Percentiles rank a stretch among this genome's conserved stretches.
phyloP scores from a whole-genome alignment of 2,329 filamentous ascomycete species.

The Cephalotrichum gorgonifer region DNA sequence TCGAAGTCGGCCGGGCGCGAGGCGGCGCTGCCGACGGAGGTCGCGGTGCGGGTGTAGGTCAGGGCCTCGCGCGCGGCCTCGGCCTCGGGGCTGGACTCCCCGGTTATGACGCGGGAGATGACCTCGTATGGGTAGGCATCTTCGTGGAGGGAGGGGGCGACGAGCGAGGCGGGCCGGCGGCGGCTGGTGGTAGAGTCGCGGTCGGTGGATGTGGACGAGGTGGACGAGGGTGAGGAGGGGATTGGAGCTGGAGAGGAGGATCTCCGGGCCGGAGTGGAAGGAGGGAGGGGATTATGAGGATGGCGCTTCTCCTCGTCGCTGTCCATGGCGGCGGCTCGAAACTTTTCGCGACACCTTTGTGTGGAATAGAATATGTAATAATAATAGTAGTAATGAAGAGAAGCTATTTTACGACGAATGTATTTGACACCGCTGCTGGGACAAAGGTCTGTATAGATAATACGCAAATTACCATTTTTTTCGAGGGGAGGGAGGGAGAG shows the following conservation, averaged over 20 bases:
- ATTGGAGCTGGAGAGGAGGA: neutral
- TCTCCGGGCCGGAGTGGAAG: neutral
- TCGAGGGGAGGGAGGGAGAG: neutral
- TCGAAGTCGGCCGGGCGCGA: constrained; percentile 53
- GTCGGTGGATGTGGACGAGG: neutral
- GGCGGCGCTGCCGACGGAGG: constrained; percentile 29
- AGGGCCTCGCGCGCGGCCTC: constrained; percentile 32
- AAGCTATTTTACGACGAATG: neutral
- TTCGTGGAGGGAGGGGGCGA: neutral
- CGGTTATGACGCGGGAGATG: constrained; percentile 20
- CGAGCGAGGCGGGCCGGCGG: neutral
- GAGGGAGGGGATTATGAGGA: neutral
- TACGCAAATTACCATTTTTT: neutral
- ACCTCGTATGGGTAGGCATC: constrained; percentile 18
- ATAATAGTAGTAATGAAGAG: too few relatives aligned
- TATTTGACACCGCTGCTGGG: neutral
- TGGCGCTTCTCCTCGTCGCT: neutral
- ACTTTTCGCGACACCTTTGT: neutral
- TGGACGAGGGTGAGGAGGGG: neutral
- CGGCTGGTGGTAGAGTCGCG: neutral
- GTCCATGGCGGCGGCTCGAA: neutral
- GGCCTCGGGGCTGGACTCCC: constrained; percentile 26
- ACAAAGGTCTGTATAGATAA: neutral
- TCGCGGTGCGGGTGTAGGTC: constrained; percentile 28
- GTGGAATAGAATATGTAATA: too few relatives aligned